Evolutionary conservation across 2,329 filamentous ascomycete species (phyloP), one percentile per base, ranked within the genome.

Genomic region (Alternaria sp.): DNA sequence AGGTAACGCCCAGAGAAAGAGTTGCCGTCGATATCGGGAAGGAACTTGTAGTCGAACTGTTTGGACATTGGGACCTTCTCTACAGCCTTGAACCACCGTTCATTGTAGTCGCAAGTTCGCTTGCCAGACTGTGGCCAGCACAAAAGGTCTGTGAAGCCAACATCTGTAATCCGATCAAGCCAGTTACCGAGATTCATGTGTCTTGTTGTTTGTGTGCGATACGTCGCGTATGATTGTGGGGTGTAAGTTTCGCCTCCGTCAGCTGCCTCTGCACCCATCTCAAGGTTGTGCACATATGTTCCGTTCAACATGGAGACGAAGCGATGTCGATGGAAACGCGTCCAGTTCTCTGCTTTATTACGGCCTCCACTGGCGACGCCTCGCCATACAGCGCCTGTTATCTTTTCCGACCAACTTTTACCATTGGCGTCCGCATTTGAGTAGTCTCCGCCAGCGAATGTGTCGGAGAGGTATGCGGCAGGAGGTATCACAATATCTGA

Each of bases 21-120:
- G 65, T 88, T 87, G 1, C 91, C 91, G 74, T 94, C 91, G 55
- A 94, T 84, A 72, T 95, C 91, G 0, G 89, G 86, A 2, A 94
- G 81, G 70, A 86, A 91, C 72, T 92, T 93, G 78, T 82, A 80
- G 3, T 72, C 60, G 68, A 80, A 84, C 60, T 80, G 78, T n/a
- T 81, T 65, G 5, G 68, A 65, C 73, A 81, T 78, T 3, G 74
- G 61, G 36, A 79, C 72, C 2, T 57, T 52, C 2, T 68, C 56
- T 3, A 69, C 71, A n/a, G 77, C 56, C 5, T 60, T 21, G 58
- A 78, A 82, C 62, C 78, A 80, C 1, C 72, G 70, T 31, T 79
- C 77, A 2, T 80, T 80, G 64, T 85, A 83, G 3, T 77, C 72
- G 63, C 85, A 87, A 10, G 69, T 67, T 14, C 72, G 73, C 36